A percentile compares a stretch with the other conserved stretches of the same genome.
These are phyloP conservation scores for Emericellopsis atlantica DNA, from an alignment of 2,329 filamentous ascomycete genomes.

Conservation along the genomic window DNA sequence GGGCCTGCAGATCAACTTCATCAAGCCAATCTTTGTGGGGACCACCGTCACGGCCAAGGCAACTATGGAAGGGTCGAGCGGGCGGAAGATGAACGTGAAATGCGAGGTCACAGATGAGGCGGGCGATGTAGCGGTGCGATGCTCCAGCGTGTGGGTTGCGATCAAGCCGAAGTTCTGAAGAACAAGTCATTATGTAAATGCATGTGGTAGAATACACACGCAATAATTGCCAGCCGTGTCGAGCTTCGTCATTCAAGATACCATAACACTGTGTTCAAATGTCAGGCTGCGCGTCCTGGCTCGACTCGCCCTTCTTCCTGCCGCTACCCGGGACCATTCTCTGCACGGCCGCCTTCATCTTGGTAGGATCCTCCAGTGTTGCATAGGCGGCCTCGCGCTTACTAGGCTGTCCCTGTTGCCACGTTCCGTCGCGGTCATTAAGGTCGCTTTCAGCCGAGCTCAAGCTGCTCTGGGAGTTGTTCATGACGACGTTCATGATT, in stretches of 20 bases:
- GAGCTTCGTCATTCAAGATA: not conserved
- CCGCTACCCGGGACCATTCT: slow-evolving; percentile 9
- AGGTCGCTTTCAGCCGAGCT: slow-evolving; percentile 41
- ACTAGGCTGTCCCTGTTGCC: slow-evolving; percentile 28
- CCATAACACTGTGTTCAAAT: too few species aligned
- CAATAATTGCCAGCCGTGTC: too few species aligned
- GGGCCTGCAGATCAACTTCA: slow-evolving; percentile 18
- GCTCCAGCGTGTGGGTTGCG: slow-evolving; percentile 18
- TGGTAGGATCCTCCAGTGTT: slow-evolving; percentile 34
- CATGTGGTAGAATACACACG: too few species aligned
- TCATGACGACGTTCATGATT: slow-evolving; percentile 41
- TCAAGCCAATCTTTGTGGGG: slow-evolving; percentile 16
- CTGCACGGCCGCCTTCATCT: slow-evolving; percentile 24
- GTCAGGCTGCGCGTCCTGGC: too few species aligned
- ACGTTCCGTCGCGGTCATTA: slow-evolving; percentile 26
- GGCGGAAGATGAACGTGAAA: slow-evolving; percentile 18
- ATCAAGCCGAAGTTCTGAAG: slow-evolving; percentile 9
- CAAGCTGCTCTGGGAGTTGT: slow-evolving; percentile 37
- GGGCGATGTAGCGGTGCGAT: slow-evolving; percentile 15
- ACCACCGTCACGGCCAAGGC: slow-evolving; percentile 16
- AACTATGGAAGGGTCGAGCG: slow-evolving; percentile 16
- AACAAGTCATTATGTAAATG: too few species aligned
- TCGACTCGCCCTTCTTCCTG: too few species aligned
- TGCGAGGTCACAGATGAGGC: slow-evolving; percentile 16
- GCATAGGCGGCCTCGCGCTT: slow-evolving; percentile 40